Evolutionary conservation across 2,329 filamentous ascomycete genomes (phyloP).

Genomic region (Scleromitrula shiraiana): DNA sequence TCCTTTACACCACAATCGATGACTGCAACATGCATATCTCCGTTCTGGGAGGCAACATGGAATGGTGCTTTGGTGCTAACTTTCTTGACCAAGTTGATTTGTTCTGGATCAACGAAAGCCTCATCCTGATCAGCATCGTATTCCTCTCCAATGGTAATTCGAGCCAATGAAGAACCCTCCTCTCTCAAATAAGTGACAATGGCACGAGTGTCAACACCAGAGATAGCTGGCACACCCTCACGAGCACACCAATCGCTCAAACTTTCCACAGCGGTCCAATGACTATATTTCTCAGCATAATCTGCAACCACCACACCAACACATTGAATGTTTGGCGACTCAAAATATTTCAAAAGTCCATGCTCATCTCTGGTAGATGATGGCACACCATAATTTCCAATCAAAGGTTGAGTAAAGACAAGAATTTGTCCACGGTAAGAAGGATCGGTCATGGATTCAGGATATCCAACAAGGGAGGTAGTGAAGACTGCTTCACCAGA

Average conservation of each 20-base stretch:
- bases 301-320: conserved; percentile 94
- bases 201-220: conserved; percentile 90
- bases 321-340: conserved; percentile 95
- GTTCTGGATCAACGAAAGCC: conserved; percentile 86
- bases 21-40: conserved; percentile 83
- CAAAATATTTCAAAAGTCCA: conserved; percentile 94
- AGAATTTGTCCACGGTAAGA: conserved; percentile 92
- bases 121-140: conserved; percentile 98
- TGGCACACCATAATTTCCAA: conserved; percentile 97
- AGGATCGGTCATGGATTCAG: conserved; percentile 85
- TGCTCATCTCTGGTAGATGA: conserved; percentile 76
- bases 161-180: conserved; percentile 89
- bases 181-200: conserved; percentile 95
- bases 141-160: conserved; percentile 92
- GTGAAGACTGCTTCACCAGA: conserved; percentile 98
- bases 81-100: conserved; percentile 92
- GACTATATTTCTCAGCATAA: conserved; percentile 87
- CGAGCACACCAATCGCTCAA: conserved; percentile 90
- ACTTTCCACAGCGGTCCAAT: conserved; percentile 97
- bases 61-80: conserved; percentile 98
- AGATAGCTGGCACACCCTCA: conserved; percentile 92
- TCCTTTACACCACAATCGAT: conserved; percentile 99
- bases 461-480: conserved; percentile 94
- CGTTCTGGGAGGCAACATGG: conserved; percentile 77
- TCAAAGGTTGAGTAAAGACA: conserved; percentile 95